phyloP scores from a whole-genome alignment of 768 basidiomycete genomes.

The Udeniomyces megalosporus region DNA sequence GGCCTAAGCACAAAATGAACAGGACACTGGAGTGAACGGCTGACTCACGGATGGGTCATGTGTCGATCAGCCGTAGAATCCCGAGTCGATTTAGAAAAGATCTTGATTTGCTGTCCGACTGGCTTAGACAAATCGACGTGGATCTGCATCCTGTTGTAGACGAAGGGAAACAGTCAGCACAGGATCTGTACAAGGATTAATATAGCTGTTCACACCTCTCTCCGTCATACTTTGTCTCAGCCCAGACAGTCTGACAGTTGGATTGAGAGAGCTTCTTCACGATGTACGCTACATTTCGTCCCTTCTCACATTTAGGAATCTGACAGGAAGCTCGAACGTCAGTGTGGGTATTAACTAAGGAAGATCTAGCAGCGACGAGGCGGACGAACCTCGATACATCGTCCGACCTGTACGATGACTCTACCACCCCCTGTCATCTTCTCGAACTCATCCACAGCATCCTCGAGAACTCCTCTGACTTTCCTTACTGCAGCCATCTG shows the following conservation, averaged over 20 bases:
- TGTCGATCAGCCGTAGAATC: conserved; percentile 63
- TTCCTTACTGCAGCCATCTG: not conserved
- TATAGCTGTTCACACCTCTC: conserved; percentile 39
- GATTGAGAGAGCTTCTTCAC: conserved; percentile 34
- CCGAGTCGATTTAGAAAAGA: conserved; percentile 75
- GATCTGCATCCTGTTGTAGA: conserved; percentile 50
- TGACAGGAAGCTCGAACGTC: conserved; percentile 19
- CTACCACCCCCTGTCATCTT: not conserved
- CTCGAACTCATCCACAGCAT: not conserved
- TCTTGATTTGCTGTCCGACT: conserved; percentile 39
- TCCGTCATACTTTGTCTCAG: conserved; percentile 88
- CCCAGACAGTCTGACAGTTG: conserved; percentile 40
- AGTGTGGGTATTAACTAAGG: too few relatives aligned
- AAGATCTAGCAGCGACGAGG: too few relatives aligned
- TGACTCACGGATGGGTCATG: conserved; percentile 40
- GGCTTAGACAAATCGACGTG: conserved; percentile 45
- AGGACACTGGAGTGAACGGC: not conserved
- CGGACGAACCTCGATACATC: conserved; percentile 46
- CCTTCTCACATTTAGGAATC: conserved; percentile 77
- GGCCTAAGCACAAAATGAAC: too few relatives aligned
- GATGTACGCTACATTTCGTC: conserved; percentile 41
- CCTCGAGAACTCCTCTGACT: not conserved
- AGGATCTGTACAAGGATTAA: too few relatives aligned
- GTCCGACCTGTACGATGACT: conserved; percentile 44
- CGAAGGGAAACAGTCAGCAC: not conserved